Base-by-base conservation (phyloP, 2,329 filamentous ascomycete genomes). In the Fusarium sterilihyphosum region DNA sequence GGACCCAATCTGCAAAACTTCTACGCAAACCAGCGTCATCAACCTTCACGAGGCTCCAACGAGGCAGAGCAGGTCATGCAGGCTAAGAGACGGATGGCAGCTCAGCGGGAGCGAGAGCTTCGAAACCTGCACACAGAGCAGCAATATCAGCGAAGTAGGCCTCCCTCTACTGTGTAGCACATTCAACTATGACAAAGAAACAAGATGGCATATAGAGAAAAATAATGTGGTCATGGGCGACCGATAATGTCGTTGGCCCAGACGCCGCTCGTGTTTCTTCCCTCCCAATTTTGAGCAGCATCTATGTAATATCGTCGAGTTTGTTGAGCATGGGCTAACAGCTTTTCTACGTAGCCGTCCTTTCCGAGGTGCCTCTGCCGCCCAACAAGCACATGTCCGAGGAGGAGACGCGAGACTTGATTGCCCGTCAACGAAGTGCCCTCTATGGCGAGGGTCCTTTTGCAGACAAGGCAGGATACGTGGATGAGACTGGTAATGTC, bases 81-180 rank as follows among this genome's bases (percentile, higher is more conserved):
- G 91, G 95, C 95, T 81, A 98, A 98, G 90, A 94, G 96, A 88
- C 93, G 96, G 88, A 97, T 98, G 94, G 96, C 96, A 81, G 96
- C 96, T 84, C 96, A 98, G 87, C 94, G 96, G 86, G 96, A 99
- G 89, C 94, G 96, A 86, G 96, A 99, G 88, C 92, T 99, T 85
- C 94, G 96, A 86, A 99, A 98, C 87, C 98, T 98, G 87, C 96
- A 99, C 87, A 97, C 98, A 87, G 96, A 99, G 91, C 96, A 99
- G 91, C 96, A 99, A 91, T 98, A 97, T 87, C 97, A 98, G 89
- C 92, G 96, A 94, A 98, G 96, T 98, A 94, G 91, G 93, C 91
- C 91, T 85, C 90, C 91, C 90, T 90, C 89, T 89, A 88, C 90
- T 90, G 89, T 89, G 90, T 93, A 92, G 90, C 89, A 87, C 75